A percentile compares a stretch with the other conserved stretches of the same genome.
These are phyloP conservation scores for Sporisorium sorghi DNA, from an alignment of 1,284 basidiomycete species.

Conservation along the genomic window DNA sequence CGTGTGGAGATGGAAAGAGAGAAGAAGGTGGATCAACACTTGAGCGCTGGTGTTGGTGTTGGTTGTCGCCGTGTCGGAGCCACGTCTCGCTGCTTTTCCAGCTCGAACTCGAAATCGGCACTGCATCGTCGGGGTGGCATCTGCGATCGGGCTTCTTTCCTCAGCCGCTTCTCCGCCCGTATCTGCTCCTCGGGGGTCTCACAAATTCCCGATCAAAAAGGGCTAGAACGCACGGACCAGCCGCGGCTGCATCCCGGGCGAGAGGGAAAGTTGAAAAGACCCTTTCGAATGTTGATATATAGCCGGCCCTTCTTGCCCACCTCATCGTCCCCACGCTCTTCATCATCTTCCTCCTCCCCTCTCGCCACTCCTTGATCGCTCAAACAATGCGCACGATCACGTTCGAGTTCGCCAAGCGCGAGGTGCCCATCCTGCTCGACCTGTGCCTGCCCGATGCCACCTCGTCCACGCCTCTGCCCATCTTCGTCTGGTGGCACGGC, in stretches of 20 bases:
- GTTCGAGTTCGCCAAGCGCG: slow-evolving; percentile 40
- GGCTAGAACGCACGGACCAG: slow-evolving; percentile 20
- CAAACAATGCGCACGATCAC: slow-evolving; percentile 33
- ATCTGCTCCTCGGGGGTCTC: slow-evolving; percentile 9
- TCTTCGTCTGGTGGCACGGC: slow-evolving; percentile 53
- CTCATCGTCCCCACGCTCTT: background rate
- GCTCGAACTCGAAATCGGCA: slow-evolving; percentile 9
- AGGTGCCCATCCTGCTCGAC: slow-evolving; percentile 45
- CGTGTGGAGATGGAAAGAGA: background rate
- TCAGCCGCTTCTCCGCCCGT: background rate
- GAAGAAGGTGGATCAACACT: slow-evolving; percentile 34
- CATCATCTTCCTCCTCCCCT: slow-evolving; percentile 1
- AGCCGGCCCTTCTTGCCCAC: slow-evolving; percentile 4
- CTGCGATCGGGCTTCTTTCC: too few species aligned
- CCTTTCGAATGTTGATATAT: slow-evolving; percentile 7
- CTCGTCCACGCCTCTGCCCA: slow-evolving; percentile 31
- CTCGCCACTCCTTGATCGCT: background rate
- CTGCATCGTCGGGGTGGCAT: background rate
- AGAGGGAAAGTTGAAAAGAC: slow-evolving; percentile 1
- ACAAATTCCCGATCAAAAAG: background rate
- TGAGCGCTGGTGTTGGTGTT: slow-evolving; percentile 10
- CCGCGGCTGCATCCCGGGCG: slow-evolving; percentile 30
- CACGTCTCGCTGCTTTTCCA: background rate
- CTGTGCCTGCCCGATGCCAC: slow-evolving; percentile 38
- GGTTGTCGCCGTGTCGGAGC: slow-evolving; percentile 9